Conservation (phyloP, 208 protist species). For the Spongospora subterranea region DNA sequence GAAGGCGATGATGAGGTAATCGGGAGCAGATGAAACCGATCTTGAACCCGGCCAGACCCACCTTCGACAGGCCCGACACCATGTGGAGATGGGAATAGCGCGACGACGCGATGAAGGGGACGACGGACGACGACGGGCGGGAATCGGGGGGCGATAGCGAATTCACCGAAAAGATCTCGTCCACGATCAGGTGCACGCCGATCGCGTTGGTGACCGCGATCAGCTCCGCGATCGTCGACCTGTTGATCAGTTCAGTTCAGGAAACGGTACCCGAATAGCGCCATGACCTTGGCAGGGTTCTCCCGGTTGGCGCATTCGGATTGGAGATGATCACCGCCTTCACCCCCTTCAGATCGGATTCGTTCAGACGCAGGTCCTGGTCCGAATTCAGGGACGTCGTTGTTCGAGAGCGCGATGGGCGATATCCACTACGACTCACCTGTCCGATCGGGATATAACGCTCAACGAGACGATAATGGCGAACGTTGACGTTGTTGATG, state of each 20-base stretch:
- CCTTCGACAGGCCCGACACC: constrained; percentile 12
- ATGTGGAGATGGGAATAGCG: not conserved
- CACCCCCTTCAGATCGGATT: not conserved
- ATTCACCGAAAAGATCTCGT: not conserved
- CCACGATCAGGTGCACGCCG: not conserved
- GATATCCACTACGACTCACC: no score
- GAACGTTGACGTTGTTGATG: no score
- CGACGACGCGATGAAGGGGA: no score
- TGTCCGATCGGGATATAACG: no score
- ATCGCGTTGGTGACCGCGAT: not conserved
- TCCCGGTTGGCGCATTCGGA: not conserved
- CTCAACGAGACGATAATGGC: no score
- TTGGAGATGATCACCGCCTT: not conserved
- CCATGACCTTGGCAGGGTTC: not conserved
- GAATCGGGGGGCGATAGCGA: not conserved
- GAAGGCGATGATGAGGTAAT: not conserved
- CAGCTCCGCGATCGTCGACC: not conserved
- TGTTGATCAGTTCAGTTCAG: not conserved
- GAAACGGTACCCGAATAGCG: not conserved
- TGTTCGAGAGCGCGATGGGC: no score
- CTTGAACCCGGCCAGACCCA: not conserved
- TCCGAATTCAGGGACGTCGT: no score
- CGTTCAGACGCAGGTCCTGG: no score
- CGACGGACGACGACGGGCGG: not conserved
- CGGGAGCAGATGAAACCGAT: not conserved